A percentile compares a stretch with the other conserved stretches of the same genome.
phyloP scores from a whole-genome alignment of 2,329 filamentous ascomycete genomes.

The Didymella pinodella region DNA sequence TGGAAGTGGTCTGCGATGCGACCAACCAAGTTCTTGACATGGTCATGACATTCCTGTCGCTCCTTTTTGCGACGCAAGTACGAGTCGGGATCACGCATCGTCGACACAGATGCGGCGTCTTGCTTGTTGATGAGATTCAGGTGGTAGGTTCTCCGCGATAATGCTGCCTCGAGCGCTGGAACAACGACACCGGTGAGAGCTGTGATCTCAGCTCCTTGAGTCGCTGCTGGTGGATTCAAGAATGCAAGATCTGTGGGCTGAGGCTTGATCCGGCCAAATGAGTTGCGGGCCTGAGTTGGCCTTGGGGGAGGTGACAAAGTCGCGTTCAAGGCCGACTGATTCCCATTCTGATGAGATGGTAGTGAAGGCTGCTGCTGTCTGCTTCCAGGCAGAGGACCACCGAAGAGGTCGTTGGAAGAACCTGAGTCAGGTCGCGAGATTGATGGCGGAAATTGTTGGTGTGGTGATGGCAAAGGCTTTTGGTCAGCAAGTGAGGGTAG shows the following conservation, averaged over 20 bases:
- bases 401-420: conserved; percentile 42
- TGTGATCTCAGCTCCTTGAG: conserved; percentile 73
- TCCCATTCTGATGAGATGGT: conserved; percentile 11
- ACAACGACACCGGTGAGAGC: conserved; percentile 91
- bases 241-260: conserved; percentile 27
- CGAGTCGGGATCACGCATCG: conserved; percentile 64
- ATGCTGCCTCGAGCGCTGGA: conserved; percentile 87
- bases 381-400: conserved; percentile 29
- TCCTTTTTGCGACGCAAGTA: conserved; percentile 45
- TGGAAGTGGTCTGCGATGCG: conserved; percentile 85
- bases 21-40: conserved; percentile 79
- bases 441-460: conserved; percentile 34
- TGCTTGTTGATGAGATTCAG: conserved; percentile 58
- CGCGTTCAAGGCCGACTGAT: background rate
- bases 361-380: conserved; percentile 1
- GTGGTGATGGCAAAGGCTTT: conserved; percentile 33
- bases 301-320: conserved; percentile 23
- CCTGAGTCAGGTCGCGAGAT: conserved; percentile 33
- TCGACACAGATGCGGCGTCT: conserved; percentile 56
- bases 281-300: conserved; percentile 36
- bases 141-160: conserved; percentile 75
- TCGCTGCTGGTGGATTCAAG: conserved; percentile 53
- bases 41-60: conserved; percentile 75
- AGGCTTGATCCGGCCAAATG: conserved; percentile 42
- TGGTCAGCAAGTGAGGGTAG: conserved; percentile 38